Percentiles rank a stretch among this genome's conserved stretches.
phyloP scores from a whole-genome alignment of 2,329 filamentous ascomycete genomes.

The Calycina marina region DNA sequence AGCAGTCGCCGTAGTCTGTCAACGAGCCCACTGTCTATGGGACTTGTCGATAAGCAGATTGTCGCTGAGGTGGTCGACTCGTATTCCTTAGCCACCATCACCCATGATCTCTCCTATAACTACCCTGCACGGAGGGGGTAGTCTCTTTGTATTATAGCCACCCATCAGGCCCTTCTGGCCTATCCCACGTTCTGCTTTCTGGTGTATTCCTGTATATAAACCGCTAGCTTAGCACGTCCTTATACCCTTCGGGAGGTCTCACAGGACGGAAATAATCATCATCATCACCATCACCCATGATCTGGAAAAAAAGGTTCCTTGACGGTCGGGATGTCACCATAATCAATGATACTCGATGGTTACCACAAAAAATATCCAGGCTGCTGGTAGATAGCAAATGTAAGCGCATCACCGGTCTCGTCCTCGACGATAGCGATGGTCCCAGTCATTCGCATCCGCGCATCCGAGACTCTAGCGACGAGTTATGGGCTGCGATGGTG shows the following conservation, averaged over 20 bases:
- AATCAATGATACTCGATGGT: conserved; percentile 17
- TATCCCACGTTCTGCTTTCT: too few relatives aligned
- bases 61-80: conserved; percentile 19
- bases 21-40: conserved; percentile 1
- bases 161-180: too few relatives aligned
- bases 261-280: too few relatives aligned
- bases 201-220: too few relatives aligned
- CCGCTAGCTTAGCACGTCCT: too few relatives aligned
- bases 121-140: too few relatives aligned
- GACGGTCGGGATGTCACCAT: conserved; percentile 26
- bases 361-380: conserved; percentile 24
- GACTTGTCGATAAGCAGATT: conserved; percentile 2
- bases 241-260: too few relatives aligned
- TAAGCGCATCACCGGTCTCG: conserved; percentile 11
- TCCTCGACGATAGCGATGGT: conserved; percentile 20
- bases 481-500: conserved; percentile 28
- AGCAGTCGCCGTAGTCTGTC: conserved; percentile 1
- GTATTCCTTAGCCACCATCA: conserved; percentile 29
- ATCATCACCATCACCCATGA: conserved; percentile 23
- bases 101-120: conserved; percentile 25
- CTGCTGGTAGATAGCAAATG: conserved; percentile 30
- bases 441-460: conserved; percentile 18
- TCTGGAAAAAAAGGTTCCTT: conserved; percentile 39
- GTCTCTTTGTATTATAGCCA: too few relatives aligned
- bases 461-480: conserved; percentile 11